Percentiles rank a stretch among this genome's conserved stretches.
These are phyloP conservation scores for Pseudogymnoascus verrucosus DNA, from an alignment of 2,329 filamentous ascomycete genomes.

Conservation along the genomic window DNA sequence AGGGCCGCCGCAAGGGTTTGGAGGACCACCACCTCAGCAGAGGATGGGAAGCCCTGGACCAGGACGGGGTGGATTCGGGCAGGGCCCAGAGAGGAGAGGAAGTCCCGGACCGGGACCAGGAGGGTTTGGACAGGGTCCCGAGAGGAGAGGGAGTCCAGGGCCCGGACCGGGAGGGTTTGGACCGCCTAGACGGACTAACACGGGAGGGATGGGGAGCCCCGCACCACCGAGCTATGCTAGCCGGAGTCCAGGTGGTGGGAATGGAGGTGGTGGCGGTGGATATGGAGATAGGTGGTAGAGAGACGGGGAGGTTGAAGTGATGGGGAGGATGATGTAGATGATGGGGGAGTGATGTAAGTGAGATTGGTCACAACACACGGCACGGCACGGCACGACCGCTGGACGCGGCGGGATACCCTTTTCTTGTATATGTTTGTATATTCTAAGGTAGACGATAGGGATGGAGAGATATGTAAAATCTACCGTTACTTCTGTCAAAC, in stretches of 20 bases:
- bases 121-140: not conserved
- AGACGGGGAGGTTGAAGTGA: not conserved
- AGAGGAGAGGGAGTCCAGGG: not conserved
- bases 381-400: not conserved
- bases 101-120: not conserved
- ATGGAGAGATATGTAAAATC: not conserved
- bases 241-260: conserved; percentile 19
- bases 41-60: not conserved
- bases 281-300: not conserved
- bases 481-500: not conserved
- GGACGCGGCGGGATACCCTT: conserved; percentile 3
- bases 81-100: not conserved
- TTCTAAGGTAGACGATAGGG: not conserved
- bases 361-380: not conserved
- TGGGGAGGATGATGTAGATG: conserved; percentile 3
- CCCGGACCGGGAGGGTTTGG: not conserved
- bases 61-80: not conserved
- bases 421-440: conserved; percentile 7
- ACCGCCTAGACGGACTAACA: not conserved
- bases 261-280: not conserved
- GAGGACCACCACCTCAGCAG: not conserved
- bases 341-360: not conserved
- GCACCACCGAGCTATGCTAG: conserved; percentile 18
- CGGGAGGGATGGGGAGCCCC: conserved; percentile 9
- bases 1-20: not conserved